These are phyloP conservation scores for Candida coquimbonensis DNA, from an alignment of 805 yeast genomes.

Conservation along the genomic window DNA sequence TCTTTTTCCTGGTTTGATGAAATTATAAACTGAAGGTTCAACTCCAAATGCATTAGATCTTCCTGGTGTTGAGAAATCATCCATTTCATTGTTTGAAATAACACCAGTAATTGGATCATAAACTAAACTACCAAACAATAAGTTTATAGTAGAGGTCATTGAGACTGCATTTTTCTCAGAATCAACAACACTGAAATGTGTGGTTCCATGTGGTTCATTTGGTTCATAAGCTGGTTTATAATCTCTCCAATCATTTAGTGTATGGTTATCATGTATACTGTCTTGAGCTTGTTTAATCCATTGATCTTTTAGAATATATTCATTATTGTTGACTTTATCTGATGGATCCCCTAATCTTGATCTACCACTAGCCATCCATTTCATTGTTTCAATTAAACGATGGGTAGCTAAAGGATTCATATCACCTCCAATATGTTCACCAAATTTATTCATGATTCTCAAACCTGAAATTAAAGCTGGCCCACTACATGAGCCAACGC, in stretches of 20 bases:
- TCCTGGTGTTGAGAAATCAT: slow-evolving; percentile 77
- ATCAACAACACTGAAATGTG: slow-evolving; percentile 82
- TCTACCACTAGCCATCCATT: slow-evolving; percentile 86
- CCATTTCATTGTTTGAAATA: slow-evolving; percentile 86
- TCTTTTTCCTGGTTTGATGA: slow-evolving; percentile 65
- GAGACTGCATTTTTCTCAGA: slow-evolving; percentile 68
- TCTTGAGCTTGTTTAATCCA: slow-evolving; percentile 51
- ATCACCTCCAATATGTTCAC: slow-evolving; percentile 37
- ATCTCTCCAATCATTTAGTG: slow-evolving; percentile 58
- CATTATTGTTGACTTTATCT: slow-evolving; percentile 33
- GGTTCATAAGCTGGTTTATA: slow-evolving; percentile 76
- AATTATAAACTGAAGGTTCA: slow-evolving; percentile 75
- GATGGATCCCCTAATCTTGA: slow-evolving; percentile 75
- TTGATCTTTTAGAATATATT: slow-evolving; percentile 29
- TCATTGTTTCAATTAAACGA: slow-evolving; percentile 77
- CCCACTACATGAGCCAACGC: slow-evolving; percentile 78
- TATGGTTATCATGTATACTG: slow-evolving; percentile 48
- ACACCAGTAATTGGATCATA: slow-evolving; percentile 80
- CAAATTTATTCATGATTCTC: slow-evolving; percentile 48
- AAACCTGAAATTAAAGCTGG: slow-evolving; percentile 74
- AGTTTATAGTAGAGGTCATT: slow-evolving; percentile 83
- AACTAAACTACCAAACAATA: slow-evolving; percentile 75
- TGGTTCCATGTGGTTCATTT: slow-evolving; percentile 83
- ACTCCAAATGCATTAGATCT: slow-evolving; percentile 70
- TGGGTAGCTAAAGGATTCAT: slow-evolving; percentile 48